Evolutionary conservation across 2,329 filamentous ascomycete species (phyloP).

Genomic region (Xylariomycetidae sp.): DNA sequence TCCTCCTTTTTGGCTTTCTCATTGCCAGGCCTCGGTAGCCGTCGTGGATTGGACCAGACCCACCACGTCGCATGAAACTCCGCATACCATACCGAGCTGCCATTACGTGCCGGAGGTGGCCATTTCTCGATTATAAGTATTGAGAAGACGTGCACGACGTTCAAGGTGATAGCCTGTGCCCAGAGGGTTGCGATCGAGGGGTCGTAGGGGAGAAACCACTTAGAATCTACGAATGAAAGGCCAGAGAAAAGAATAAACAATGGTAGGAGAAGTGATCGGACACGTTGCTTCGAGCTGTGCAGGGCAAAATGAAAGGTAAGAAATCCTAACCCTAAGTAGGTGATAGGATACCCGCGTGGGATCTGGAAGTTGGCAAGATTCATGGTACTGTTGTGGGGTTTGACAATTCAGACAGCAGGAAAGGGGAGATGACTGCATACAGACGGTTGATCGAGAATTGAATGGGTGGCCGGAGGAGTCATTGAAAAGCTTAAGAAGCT

Average conservation of each 20-base stretch:
- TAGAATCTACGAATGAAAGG: constrained; percentile 3
- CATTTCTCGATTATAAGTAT: constrained; percentile 2
- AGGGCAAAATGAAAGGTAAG: constrained; percentile 2
- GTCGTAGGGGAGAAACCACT: background rate
- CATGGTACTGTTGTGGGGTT: no score
- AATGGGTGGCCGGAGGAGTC: background rate
- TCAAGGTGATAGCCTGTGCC: constrained; percentile 2
- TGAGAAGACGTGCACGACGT: constrained; percentile 1
- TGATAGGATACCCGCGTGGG: background rate
- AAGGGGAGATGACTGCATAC: no score
- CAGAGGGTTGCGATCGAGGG: constrained; percentile 3
- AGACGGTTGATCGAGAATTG: no score
- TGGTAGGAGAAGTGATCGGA: background rate
- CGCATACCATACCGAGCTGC: background rate
- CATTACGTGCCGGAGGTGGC: background rate
- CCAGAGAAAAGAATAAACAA: background rate
- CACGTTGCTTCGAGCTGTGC: background rate
- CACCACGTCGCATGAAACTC: background rate
- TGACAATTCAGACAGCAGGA: no score
- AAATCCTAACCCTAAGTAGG: background rate
- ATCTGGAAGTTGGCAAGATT: background rate
- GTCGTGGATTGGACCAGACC: constrained; percentile 2
- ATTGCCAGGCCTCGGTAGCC: background rate
- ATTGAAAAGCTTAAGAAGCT: background rate
- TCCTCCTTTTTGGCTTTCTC: background rate